A percentile compares a stretch with the other conserved stretches of the same genome.
phyloP scores from a whole-genome alignment of 2,329 filamentous ascomycete species.

The Cercospora sojina region DNA sequence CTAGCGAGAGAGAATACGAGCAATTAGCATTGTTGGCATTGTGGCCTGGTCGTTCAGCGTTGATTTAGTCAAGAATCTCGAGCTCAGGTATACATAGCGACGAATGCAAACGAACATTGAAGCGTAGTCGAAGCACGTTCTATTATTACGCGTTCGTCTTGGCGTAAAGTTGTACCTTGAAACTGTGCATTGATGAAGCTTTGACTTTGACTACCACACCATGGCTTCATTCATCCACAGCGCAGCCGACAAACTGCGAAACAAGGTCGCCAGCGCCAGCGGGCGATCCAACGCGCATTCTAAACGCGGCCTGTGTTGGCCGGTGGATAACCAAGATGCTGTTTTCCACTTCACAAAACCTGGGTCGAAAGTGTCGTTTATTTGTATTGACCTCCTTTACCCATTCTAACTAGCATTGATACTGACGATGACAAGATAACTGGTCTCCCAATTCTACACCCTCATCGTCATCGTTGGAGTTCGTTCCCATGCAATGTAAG shows the following conservation, averaged over 20 bases:
- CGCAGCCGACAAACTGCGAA: conserved; percentile 12
- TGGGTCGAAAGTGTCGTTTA: conserved; percentile 37
- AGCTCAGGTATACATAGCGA: neutral
- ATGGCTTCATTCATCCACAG: conserved; percentile 16
- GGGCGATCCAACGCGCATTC: neutral
- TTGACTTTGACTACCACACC: neutral
- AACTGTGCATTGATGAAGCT: neutral
- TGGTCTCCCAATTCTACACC: conserved; percentile 35
- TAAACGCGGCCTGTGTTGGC: conserved; percentile 40
- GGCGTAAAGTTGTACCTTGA: neutral
- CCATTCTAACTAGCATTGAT: neutral
- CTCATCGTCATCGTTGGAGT: conserved; percentile 30
- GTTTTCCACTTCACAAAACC: conserved; percentile 36
- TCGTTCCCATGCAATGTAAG: conserved; percentile 37
- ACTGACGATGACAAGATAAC: conserved; percentile 17
- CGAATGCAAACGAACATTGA: conserved; percentile 4
- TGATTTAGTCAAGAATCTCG: neutral
- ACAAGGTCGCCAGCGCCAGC: neutral
- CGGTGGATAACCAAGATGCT: conserved; percentile 33
- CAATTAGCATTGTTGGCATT: conserved; percentile 1
- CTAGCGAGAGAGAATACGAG: neutral
- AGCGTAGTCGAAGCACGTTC: neutral
- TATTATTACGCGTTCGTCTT: conserved; percentile 1
- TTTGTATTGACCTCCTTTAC: conserved; percentile 22
- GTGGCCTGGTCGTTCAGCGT: conserved; percentile 12